Base-by-base conservation (phyloP, 768 basidiomycete species). In the Agaricus sinodeliciosus region DNA sequence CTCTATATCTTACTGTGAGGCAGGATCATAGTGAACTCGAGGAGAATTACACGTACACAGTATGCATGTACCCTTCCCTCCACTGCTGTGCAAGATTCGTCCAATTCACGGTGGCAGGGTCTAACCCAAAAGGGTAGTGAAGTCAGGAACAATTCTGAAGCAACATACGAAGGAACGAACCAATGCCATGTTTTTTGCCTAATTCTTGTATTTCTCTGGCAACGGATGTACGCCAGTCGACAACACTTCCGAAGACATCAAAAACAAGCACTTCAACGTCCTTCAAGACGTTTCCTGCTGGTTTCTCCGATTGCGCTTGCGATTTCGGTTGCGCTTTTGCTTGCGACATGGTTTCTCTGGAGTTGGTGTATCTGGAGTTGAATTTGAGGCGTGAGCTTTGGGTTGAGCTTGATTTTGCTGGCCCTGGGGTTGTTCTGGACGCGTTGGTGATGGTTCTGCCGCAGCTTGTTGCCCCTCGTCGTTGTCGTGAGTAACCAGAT, bases 61-160 rank as follows among this genome's bases (percentile, higher is more conserved):
- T 70, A 19, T 59, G 54, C 25, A 72, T 51, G 58, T 85, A 86
- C 0, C 75, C 77, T 2, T 59, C 61, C 46, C 84, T 70, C 83
- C 84, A 86, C 57, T 80, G 76, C 39, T 69, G 60, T 0, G 81
- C 76, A 58, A 86, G 83, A 12, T 65, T 69, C 0, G 51, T 50
- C 78, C 78, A 80, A 57, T 78, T 67, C 2, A 47, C 51, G 7
- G 26, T 36, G 15, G 11, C 37, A 16, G 51, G 45, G 13, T 40
- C 51, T 53, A 34, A 12, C 18, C 40, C 13, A 44, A 9, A 27
- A 25, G 16, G 35, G 42, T 16, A 9, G 6, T 5, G 18, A 22
- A 34, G 27, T 28, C 43, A 19, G 28, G 13, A 55, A 40, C 19
- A 3, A 31, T 25, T 11, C 49, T 25, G 48, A 41, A 11, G 47